These are phyloP conservation scores for Penicillium lagena DNA, from an alignment of 495 filamentous ascomycete species.

Conservation along the genomic window DNA sequence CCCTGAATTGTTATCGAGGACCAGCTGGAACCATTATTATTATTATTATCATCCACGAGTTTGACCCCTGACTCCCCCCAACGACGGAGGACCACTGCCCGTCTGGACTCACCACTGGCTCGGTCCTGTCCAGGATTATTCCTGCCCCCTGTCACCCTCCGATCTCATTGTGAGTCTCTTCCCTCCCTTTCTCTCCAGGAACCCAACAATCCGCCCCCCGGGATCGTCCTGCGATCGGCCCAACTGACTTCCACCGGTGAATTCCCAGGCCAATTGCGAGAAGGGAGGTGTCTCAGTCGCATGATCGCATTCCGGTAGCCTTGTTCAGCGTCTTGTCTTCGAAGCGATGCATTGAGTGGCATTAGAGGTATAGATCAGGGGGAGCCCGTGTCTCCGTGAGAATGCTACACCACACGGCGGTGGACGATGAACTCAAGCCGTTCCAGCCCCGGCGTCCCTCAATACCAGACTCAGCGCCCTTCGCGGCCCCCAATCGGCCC, in stretches of 20 bases:
- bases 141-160: no score
- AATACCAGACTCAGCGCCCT: slow-evolving; percentile 9
- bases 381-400: slow-evolving; percentile 1
- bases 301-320: slow-evolving; percentile 10
- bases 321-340: background rate
- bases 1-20: slow-evolving; percentile 9
- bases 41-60: background rate
- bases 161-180: no score
- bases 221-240: no score
- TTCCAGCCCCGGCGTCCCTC: slow-evolving; percentile 18
- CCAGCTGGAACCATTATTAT: slow-evolving; percentile 3
- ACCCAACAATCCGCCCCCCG: no score
- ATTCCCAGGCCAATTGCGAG: slow-evolving; percentile 9
- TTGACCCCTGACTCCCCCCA: no score
- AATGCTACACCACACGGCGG: slow-evolving; percentile 23
- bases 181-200: no score
- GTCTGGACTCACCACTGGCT: no score
- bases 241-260: no score
- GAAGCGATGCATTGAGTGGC: slow-evolving; percentile 10
- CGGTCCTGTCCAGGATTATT: no score
- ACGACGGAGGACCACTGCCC: no score
- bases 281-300: slow-evolving; percentile 6
- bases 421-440: slow-evolving; percentile 19
- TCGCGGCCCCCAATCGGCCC: slow-evolving; percentile 10
- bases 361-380: background rate